phyloP scores from a whole-genome alignment of 2,329 filamentous ascomycete genomes.

The Pleoardoris graminearum region DNA sequence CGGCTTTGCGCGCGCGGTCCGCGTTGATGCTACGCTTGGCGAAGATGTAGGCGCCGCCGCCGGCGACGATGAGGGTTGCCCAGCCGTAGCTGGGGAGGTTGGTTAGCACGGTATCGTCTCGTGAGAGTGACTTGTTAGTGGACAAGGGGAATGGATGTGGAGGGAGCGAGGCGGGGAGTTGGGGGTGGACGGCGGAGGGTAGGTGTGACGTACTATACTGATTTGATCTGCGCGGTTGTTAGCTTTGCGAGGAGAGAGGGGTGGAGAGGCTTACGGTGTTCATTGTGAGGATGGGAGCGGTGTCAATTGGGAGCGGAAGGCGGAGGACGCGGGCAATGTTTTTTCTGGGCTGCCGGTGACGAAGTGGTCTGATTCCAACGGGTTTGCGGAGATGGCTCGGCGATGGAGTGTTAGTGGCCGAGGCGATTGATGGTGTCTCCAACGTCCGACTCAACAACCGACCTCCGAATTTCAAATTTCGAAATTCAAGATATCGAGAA shows the following conservation, averaged over 20 bases:
- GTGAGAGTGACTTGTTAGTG: not conserved
- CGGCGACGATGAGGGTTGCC: constrained; percentile 82
- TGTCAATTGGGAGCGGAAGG: not conserved
- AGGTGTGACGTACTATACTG: constrained; percentile 57
- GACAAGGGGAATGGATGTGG: not conserved
- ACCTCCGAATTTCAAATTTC: too few relatives aligned
- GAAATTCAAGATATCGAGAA: too few relatives aligned
- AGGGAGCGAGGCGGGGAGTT: not conserved
- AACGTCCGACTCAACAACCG: too few relatives aligned
- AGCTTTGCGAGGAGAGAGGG: constrained; percentile 8
- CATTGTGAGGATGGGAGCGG: constrained; percentile 41
- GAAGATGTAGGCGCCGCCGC: constrained; percentile 91
- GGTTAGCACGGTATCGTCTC: not conserved
- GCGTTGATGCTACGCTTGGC: constrained; percentile 94
- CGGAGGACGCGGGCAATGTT: constrained; percentile 5
- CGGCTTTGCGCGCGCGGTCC: constrained; percentile 75
- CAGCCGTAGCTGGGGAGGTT: constrained; percentile 74
- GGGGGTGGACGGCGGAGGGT: not conserved
- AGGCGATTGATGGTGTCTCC: too few relatives aligned
- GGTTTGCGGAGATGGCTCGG: constrained; percentile 19
- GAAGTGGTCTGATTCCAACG: constrained; percentile 38
- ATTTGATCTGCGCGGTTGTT: constrained; percentile 54
- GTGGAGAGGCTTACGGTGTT: constrained; percentile 54
- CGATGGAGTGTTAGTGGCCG: constrained; percentile 12
- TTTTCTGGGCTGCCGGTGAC: constrained; percentile 21